Percentiles rank a stretch among this genome's conserved stretches.
These are phyloP conservation scores for Suillus variegatus DNA, from an alignment of 768 basidiomycete genomes.

Conservation along the genomic window DNA sequence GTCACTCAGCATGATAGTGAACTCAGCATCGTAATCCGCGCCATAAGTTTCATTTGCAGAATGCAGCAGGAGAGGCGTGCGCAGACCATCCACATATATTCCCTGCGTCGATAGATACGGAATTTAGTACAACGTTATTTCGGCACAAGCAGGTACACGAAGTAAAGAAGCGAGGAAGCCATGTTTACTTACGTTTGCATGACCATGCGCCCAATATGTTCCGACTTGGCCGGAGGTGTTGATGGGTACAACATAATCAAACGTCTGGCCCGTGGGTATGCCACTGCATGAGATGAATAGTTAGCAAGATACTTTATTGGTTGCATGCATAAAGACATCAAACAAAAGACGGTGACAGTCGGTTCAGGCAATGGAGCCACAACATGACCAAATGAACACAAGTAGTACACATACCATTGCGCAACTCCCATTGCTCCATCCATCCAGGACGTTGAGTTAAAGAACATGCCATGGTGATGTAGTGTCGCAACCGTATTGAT, in stretches of 20 bases:
- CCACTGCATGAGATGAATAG: conserved; percentile 47
- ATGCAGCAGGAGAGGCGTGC: conserved; percentile 83
- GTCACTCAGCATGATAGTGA: conserved; percentile 81
- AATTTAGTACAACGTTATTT: neutral
- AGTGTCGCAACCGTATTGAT: conserved; percentile 67
- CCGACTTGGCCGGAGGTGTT: conserved; percentile 72
- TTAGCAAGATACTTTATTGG: neutral
- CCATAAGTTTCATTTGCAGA: conserved; percentile 60
- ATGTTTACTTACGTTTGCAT: conserved; percentile 47
- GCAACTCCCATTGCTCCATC: conserved; percentile 84
- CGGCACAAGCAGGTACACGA: neutral
- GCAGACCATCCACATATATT: conserved; percentile 91
- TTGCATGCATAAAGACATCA: neutral
- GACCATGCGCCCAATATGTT: conserved; percentile 81
- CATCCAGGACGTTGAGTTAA: conserved; percentile 84
- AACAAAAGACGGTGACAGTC: neutral
- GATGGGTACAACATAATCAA: conserved; percentile 76
- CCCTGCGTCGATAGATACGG: conserved; percentile 44
- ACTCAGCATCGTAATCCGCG: conserved; percentile 80
- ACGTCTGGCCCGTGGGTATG: conserved; percentile 70
- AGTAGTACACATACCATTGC: conserved; percentile 64
- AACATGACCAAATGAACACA: neutral
- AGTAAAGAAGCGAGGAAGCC: neutral
- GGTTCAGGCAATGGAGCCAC: neutral
- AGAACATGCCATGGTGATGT: conserved; percentile 96